Evolutionary conservation across 192 early-diverging fungal species (phyloP), one percentile per base, ranked within the genome.

Genomic region (Umbelopsis vinacea): DNA sequence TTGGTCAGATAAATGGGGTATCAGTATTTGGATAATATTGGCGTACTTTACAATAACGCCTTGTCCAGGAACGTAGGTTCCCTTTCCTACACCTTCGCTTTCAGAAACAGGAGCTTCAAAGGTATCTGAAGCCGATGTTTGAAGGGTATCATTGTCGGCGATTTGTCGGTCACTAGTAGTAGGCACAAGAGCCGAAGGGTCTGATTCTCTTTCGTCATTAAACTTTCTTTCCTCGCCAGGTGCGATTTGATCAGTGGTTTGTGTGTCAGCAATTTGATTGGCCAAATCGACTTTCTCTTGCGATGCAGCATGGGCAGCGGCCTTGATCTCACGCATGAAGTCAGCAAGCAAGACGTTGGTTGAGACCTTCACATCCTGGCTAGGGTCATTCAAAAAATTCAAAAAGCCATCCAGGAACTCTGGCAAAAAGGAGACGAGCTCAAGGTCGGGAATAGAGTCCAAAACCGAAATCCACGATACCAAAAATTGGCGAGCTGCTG

Each of bases 391-490:
- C 46, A 99, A 84, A 66, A 95, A 98, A 38, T 87, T 83, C 45
- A 99, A 82, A 24, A 98, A 82, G 0, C 96, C 96, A 75, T 97
- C 95, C 38, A 99, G 82, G 74, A 98, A 99, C 74, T 94, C 92
- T 2, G 97, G 98, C 8, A 99, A 74, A 75, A 93, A 95, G 1
- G 88, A 87, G 15, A 98, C 91, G 35, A 99, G 79, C 69, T 98
- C 98, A 23, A 99, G 83, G 38, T 96, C 97, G 0, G 97, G 98
- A 21, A 98, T 92, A 0, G 94, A 92, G 73, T 97, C 93, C 45
- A 99, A 78, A 0, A 97, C 91, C 10, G 86, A 84, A 47, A 99
- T 93, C 94, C 98, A 99, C 52, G 95, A 92, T 8, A 99, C 94
- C 6, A 99, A 85, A 74, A 95, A 99, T 48, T 94, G 90, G 9